These are phyloP conservation scores for Opeltia flavorubescens DNA, from an alignment of 495 filamentous ascomycete genomes.

Conservation along the genomic window DNA sequence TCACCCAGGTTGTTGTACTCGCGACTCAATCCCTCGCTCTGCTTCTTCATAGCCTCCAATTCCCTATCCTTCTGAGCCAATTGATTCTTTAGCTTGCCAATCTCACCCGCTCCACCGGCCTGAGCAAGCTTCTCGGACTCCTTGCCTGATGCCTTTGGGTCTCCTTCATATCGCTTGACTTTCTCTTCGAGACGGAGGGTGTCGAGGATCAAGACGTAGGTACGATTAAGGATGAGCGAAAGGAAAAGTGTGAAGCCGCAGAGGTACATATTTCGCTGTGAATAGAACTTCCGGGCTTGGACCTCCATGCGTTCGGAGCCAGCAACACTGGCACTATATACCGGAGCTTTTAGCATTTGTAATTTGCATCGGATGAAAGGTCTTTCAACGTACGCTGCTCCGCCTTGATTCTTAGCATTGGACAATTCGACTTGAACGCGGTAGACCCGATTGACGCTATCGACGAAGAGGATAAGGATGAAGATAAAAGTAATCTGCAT, in stretches of 20 bases:
- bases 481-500: constrained; percentile 93
- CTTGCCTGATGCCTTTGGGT: constrained; percentile 61
- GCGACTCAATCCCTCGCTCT: constrained; percentile 55
- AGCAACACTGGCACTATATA: constrained; percentile 49
- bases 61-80: constrained; percentile 58
- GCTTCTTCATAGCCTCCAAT: constrained; percentile 71
- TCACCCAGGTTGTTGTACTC: constrained; percentile 81
- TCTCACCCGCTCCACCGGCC: constrained; percentile 60
- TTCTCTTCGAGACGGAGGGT: constrained; percentile 85
- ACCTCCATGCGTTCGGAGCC: constrained; percentile 94
- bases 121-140: constrained; percentile 45
- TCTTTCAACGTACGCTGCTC: constrained; percentile 24
- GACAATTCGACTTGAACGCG: constrained; percentile 82
- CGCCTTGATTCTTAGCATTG: constrained; percentile 37
- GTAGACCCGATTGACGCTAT: constrained; percentile 97
- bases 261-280: constrained; percentile 99
- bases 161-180: constrained; percentile 71
- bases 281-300: constrained; percentile 99
- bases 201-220: constrained; percentile 94
- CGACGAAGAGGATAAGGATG: constrained; percentile 93
- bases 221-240: constrained; percentile 96
- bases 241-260: constrained; percentile 99
- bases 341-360: too few relatives aligned
- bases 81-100: constrained; percentile 58
- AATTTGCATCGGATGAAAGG: constrained; percentile 9